Base-by-base conservation (phyloP, 2,329 filamentous ascomycete species). In the Pseudogymnoascus sp. region DNA sequence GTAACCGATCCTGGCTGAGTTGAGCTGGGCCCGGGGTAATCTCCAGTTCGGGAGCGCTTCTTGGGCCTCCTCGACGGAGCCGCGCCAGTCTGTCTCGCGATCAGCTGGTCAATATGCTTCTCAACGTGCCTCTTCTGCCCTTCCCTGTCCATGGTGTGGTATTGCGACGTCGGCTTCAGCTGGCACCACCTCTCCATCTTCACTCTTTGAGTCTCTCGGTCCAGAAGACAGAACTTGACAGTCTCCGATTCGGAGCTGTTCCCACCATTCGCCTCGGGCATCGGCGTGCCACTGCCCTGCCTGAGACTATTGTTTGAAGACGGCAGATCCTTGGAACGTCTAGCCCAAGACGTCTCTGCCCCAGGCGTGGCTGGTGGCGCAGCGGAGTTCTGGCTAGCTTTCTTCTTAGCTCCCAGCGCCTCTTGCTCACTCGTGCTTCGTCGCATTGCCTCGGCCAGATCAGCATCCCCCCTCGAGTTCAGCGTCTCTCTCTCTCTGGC, bases 381-480 rank as follows among this genome's bases (percentile, higher is more conserved):
- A 31, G 31, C 10, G 4, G 47, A 31, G 10, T 53, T 19, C 26
- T 11, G 47, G 15, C 1, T 13, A 31, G 26, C 4, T 31, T 53
- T 31, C 17, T 13, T 53, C 26, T 28, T 23, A 31, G 47, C 47
- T 21, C 1, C 23, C 15, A 13, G 26, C 6, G 15, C 8, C n/a
- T 53, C 47, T 19, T 53, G 26, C 23, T 31, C 44, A 28, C 11
- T 28, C 7, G 44, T 28, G 13, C 44, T 50, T 9, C 44, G 23
- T 21, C 44, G 44, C 15, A 50, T 28, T 7, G 67, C 67, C 63
- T 72, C 71, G 23, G 70, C 68, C 31, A 67, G 28, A 28, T 69
- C 68, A 31, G 69, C 67, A 62, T 73, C 70, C 36, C 69, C 69
- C 60, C 69, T 66, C n/a, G 67, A 69, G 63, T 72, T 69, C 63